Percentiles rank a stretch among this genome's conserved stretches.
These are phyloP conservation scores for Blastomyces parvus DNA, from an alignment of 2,329 filamentous ascomycete genomes.

Conservation along the genomic window DNA sequence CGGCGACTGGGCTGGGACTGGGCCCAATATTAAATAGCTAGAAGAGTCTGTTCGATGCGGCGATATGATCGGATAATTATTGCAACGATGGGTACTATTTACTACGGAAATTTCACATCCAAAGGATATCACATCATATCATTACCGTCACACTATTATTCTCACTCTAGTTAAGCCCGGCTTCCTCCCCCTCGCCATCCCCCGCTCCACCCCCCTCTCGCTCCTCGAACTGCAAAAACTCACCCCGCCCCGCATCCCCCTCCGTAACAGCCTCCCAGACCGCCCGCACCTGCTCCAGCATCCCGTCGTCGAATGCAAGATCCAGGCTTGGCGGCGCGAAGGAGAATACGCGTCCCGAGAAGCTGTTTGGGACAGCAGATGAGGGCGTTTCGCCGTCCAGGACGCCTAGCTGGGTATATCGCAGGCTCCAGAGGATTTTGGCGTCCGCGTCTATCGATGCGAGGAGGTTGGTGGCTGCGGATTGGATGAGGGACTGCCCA, in stretches of 20 bases:
- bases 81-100: too few relatives aligned
- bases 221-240: conserved; percentile 73
- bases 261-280: conserved; percentile 60
- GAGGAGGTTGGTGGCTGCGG: conserved; percentile 36
- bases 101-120: too few relatives aligned
- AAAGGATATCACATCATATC: too few relatives aligned
- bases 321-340: conserved; percentile 54
- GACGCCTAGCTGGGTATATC: conserved; percentile 41
- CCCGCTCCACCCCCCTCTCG: conserved; percentile 45
- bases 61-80: too few relatives aligned
- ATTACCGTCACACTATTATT: neutral
- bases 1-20: too few relatives aligned
- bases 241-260: conserved; percentile 39
- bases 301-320: conserved; percentile 63
- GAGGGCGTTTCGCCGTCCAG: conserved; percentile 11
- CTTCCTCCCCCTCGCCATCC: neutral
- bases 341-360: conserved; percentile 40
- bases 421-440: conserved; percentile 43
- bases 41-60: too few relatives aligned
- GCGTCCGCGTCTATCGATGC: conserved; percentile 28
- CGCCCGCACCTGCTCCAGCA: conserved; percentile 56
- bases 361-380: conserved; percentile 11
- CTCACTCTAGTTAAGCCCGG: neutral
- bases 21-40: too few relatives aligned
- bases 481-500: conserved; percentile 34